Evolutionary conservation across 768 basidiomycete species (phyloP), one percentile per base, ranked within the genome.

Genomic region (Astraeus odoratus): DNA sequence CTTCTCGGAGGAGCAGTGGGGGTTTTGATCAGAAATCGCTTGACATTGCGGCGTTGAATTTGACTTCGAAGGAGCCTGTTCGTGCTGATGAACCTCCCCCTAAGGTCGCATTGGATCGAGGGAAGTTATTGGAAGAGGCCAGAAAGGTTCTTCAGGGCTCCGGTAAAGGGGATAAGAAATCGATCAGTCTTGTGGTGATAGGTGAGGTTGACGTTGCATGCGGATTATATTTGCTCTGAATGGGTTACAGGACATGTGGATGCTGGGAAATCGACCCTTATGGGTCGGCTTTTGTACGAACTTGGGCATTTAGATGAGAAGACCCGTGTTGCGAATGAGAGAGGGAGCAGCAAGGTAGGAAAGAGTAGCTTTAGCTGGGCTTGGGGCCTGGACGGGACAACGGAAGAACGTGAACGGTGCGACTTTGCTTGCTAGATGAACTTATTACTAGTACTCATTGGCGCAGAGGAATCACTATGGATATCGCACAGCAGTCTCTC

Each of bases 321-420:
- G 66, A 82, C 81, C 13, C 78, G 82, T 43, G 67, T 77, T 30
- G 79, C 83, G 10, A 97, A 95, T 58, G 93, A 97, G 64, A 72
- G 92, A 49, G 93, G 86, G 27, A 94, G 91, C 51, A 80, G 72
- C 47, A 93, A 86, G 61, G 80, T 81, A 2, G 96, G 96, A 1
- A 99, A 99, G 67, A 77, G 84, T 49, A 95, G 91, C 55, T 99
- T 99, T 58, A 90, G 87, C 47, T 97, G 94, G 84, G 96, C 96
- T 9, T 99, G 96, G 96, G 87, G 89, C 31, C 71, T 99, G 26
- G 96, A 99, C 59, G 94, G 91, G 4, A 84, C 91, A 3, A 72
- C 75, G 0, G 96, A 98, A 67, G 96, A 99, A 67, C 71, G 96
- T 46, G 88, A 92, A 66, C 74, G 96, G 95, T 95, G 41, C 51